A percentile compares a stretch with the other conserved stretches of the same genome.
Evolutionary conservation across 2,329 filamentous ascomycete genomes (phyloP).

Genomic region (Colletotrichum lentis): DNA sequence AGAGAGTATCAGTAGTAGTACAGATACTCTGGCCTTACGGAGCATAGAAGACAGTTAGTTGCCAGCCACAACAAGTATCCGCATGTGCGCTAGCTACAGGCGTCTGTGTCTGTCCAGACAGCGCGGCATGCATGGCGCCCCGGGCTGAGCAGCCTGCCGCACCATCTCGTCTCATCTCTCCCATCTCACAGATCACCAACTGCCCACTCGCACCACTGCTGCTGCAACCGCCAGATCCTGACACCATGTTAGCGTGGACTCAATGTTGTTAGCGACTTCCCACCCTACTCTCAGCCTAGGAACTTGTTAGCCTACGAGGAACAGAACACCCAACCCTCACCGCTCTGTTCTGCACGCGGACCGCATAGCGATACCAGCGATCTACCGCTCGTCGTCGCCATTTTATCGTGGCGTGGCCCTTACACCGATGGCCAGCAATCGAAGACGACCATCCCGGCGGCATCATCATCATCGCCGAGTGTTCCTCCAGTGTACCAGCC

Average conservation of each 20-base stretch:
- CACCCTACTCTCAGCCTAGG: neutral
- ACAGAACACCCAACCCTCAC: conserved; percentile 18
- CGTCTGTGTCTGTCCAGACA: too few species aligned
- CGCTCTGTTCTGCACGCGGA: conserved; percentile 16
- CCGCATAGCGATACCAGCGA: neutral
- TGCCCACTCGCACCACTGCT: neutral
- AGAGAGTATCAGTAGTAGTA: too few species aligned
- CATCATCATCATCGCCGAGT: neutral
- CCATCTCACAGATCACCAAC: neutral
- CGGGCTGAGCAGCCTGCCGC: neutral
- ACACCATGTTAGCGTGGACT: neutral
- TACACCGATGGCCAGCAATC: neutral
- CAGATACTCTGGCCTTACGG: too few species aligned
- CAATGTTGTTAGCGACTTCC: conserved; percentile 5
- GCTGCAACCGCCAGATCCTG: conserved; percentile 7
- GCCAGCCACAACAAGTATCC: conserved; percentile 1
- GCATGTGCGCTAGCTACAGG: neutral
- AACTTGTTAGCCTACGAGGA: too few species aligned
- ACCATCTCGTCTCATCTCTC: neutral
- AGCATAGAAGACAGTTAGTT: neutral
- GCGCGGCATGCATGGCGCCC: neutral
- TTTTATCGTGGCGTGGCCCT: neutral
- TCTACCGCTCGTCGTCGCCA: neutral
- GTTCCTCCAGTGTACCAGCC: neutral
- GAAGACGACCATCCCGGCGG: neutral